Evolutionary conservation across 148 eudicot genomes (phyloP).

Genomic region (Amaranthus cruentus): DNA sequence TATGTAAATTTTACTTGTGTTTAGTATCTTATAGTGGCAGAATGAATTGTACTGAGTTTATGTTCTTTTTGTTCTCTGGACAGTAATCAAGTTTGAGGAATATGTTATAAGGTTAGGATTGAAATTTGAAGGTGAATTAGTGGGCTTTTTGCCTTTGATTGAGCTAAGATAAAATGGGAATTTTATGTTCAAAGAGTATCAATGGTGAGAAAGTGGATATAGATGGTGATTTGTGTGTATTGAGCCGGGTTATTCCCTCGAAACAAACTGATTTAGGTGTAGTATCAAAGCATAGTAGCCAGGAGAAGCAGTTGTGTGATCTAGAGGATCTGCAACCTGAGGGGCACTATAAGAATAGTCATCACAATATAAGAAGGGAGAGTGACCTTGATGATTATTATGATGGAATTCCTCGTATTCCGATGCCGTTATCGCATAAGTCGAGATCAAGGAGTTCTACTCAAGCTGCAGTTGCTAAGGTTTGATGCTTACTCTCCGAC

Average conservation of each 20-base stretch:
- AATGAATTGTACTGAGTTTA: not conserved
- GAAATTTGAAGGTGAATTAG: conserved; percentile 1
- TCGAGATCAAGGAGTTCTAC: conserved; percentile 61
- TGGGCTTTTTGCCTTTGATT: not conserved
- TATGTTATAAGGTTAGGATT: conserved; percentile 9
- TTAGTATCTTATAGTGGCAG: conserved; percentile 8
- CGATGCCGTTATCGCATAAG: conserved; percentile 44
- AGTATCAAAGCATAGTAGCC: conserved; percentile 11
- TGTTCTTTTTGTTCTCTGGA: not conserved
- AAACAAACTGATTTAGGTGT: conserved; percentile 9
- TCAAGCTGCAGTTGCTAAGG: conserved; percentile 50
- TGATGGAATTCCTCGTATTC: conserved; percentile 82
- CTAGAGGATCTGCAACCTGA: conserved; percentile 20
- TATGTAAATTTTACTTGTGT: not conserved
- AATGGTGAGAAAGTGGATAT: conserved; percentile 20
- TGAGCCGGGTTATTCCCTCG: conserved; percentile 10
- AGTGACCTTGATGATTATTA: conserved; percentile 61
- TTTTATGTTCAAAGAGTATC: conserved; percentile 27
- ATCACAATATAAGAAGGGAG: conserved; percentile 13
- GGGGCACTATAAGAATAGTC: conserved; percentile 17
- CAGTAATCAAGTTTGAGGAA: conserved; percentile 5
- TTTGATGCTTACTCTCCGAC: conserved; percentile 18
- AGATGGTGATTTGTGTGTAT: conserved; percentile 18
- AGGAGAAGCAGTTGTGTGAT: conserved; percentile 22
- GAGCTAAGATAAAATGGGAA: conserved; percentile 26